Evolutionary conservation across 495 filamentous ascomycete species (phyloP).

Genomic region (Penicillium egyptiacum): DNA sequence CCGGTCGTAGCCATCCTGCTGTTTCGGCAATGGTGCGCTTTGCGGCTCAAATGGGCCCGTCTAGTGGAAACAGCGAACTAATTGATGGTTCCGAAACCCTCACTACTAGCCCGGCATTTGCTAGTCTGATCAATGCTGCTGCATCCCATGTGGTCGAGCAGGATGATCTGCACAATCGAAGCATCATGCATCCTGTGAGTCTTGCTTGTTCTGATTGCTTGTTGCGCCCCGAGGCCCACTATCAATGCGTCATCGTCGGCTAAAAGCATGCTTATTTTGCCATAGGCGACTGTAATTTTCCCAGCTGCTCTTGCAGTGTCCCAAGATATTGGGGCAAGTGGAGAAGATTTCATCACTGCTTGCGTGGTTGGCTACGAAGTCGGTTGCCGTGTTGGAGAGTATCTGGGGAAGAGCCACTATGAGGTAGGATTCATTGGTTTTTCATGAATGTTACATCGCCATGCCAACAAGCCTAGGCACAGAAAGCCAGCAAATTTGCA

Average conservation of each 20-base stretch:
- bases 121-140: constrained; percentile 37
- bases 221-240: not conserved
- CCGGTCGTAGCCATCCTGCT: constrained; percentile 36
- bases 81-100: constrained; percentile 28
- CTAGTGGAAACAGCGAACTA: constrained; percentile 33
- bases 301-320: constrained; percentile 38
- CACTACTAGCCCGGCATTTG: constrained; percentile 34
- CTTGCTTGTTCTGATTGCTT: not conserved
- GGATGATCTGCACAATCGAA: constrained; percentile 41
- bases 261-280: not conserved
- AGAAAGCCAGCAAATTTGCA: not conserved
- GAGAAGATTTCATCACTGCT: constrained; percentile 36
- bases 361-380: constrained; percentile 42
- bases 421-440: constrained; percentile 22
- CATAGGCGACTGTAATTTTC: constrained; percentile 37
- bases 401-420: constrained; percentile 36
- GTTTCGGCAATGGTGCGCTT: constrained; percentile 31
- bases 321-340: constrained; percentile 32
- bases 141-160: constrained; percentile 41
- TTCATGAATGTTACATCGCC: not conserved
- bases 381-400: constrained; percentile 36
- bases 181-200: constrained; percentile 41
- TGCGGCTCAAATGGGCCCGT: constrained; percentile 33
- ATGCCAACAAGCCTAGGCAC: not conserved
- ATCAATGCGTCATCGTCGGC: not conserved